Evolutionary conservation across 257 asterid species (phyloP), one percentile per base, ranked within the genome.

Genomic region (Ilex aquifolium): DNA sequence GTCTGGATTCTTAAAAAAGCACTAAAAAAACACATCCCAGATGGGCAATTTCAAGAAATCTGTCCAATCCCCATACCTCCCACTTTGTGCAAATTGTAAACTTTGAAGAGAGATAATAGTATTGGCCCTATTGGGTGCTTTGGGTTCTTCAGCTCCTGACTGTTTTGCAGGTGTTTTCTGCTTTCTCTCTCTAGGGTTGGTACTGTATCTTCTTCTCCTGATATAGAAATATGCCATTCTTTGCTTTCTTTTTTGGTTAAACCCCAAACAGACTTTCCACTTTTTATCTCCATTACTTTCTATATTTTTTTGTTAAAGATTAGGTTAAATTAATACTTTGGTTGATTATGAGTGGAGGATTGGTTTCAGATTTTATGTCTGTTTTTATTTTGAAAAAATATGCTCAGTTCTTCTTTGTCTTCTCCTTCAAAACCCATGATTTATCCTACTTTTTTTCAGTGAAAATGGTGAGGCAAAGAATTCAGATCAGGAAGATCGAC

Each of bases 401-500:
- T 58, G 31, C 1, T 15, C 52, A 10, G 11, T 46, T 10, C 13
- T 46, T 46, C 13, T 10, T 46, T 3, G 6, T 46, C n/a, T 36
- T 36, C 42, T 36, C 8, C 42, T 36, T 36, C 42, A 4, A 46
- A 10, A 10, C 52, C 52, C n/a, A 10, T 46, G 3, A 10, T 14
- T 14, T 46, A 2, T 7, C 10, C n/a, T 8, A 36, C 8, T 36
- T 36, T 4, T 46, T 10, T 10, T 10, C 3, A 11, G 52, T 29
- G 60, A 50, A 31, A 71, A 86, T 88, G 95, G 96, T 88, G 79
- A 79, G 95, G 65, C 90, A 82, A 58, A 88, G 77, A 73, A 88
- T 88, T 46, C 76, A 86, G 83, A 88, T 88, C 67, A 86, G 84
- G 85, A 88, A 82, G 82, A 88, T 88, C 14, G 95, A 88, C 42